Evolutionary conservation across 805 yeast genomes (phyloP).

Genomic region (Barnettozyma vustinii): DNA sequence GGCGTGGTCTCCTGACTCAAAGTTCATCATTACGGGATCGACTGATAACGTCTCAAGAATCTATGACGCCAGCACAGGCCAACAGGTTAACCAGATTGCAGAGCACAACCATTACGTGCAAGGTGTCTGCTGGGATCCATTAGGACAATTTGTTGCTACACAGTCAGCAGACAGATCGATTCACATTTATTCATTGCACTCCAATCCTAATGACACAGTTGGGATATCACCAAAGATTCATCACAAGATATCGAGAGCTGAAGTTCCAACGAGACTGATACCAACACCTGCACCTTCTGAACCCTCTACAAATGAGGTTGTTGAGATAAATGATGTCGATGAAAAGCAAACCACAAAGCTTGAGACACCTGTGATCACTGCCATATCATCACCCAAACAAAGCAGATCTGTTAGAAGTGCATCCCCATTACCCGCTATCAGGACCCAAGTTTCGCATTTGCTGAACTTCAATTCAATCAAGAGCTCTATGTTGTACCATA

Average conservation of each 20-base stretch:
- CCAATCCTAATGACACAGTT: constrained; percentile 17
- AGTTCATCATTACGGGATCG: constrained; percentile 76
- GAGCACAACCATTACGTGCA: constrained; percentile 90
- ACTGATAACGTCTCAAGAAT: constrained; percentile 84
- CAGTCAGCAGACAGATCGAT: constrained; percentile 88
- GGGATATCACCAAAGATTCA: constrained; percentile 36
- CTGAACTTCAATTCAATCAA: constrained; percentile 25
- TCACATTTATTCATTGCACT: constrained; percentile 51
- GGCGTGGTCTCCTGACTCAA: constrained; percentile 86
- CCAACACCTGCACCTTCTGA: not conserved
- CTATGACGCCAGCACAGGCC: constrained; percentile 53
- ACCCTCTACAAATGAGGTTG: not conserved
- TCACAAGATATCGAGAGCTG: constrained; percentile 51
- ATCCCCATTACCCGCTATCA: constrained; percentile 43
- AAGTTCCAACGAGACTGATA: constrained; percentile 37
- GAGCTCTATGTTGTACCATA: constrained; percentile 57
- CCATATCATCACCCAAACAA: constrained; percentile 21
- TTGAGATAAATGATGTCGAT: not conserved
- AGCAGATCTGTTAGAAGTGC: constrained; percentile 5
- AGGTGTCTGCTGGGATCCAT: constrained; percentile 96
- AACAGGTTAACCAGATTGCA: constrained; percentile 50
- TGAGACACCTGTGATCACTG: constrained; percentile 29
- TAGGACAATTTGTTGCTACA: constrained; percentile 68
- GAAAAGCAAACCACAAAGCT: not conserved
- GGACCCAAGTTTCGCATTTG: constrained; percentile 22